These are phyloP conservation scores for Sparassis latifolia DNA, from an alignment of 1,284 basidiomycete species.

Conservation along the genomic window DNA sequence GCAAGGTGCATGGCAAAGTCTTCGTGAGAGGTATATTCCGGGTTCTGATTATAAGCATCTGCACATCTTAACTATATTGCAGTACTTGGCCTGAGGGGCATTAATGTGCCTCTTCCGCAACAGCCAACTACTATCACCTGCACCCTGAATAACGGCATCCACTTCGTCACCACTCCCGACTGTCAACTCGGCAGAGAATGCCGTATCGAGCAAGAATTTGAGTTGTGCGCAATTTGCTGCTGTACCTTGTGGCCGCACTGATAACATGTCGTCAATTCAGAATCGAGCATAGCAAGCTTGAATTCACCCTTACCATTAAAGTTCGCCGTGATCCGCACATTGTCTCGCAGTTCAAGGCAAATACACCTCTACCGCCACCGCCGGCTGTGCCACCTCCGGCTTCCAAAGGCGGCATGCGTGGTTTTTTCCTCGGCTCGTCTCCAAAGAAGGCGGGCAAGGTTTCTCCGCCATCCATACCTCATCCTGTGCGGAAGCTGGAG, in stretches of 20 bases:
- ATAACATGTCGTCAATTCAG: constrained; percentile 30
- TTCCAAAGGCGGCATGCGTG: constrained; percentile 59
- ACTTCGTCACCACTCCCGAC: constrained; percentile 92
- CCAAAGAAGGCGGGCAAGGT: constrained; percentile 61
- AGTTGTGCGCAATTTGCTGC: constrained; percentile 56
- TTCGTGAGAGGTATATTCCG: constrained; percentile 68
- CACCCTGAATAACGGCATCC: constrained; percentile 93
- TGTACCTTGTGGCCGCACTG: not conserved
- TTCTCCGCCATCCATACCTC: constrained; percentile 22
- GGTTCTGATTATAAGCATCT: not conserved
- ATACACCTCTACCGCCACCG: constrained; percentile 40
- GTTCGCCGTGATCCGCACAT: constrained; percentile 81
- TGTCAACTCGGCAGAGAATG: constrained; percentile 55
- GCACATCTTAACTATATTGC: not conserved
- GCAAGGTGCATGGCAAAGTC: constrained; percentile 84
- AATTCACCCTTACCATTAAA: constrained; percentile 85
- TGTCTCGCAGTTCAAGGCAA: constrained; percentile 61
- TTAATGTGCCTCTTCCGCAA: constrained; percentile 70
- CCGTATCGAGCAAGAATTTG: constrained; percentile 88
- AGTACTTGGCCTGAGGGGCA: constrained; percentile 76
- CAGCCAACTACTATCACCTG: constrained; percentile 77
- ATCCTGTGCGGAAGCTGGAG: constrained; percentile 35
- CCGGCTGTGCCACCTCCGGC: constrained; percentile 33
- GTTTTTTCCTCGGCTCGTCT: constrained; percentile 65
- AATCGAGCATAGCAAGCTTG: constrained; percentile 83